Evolutionary conservation across 331 rosid genomes (phyloP).

Genomic region (Dryas integrifolia): DNA sequence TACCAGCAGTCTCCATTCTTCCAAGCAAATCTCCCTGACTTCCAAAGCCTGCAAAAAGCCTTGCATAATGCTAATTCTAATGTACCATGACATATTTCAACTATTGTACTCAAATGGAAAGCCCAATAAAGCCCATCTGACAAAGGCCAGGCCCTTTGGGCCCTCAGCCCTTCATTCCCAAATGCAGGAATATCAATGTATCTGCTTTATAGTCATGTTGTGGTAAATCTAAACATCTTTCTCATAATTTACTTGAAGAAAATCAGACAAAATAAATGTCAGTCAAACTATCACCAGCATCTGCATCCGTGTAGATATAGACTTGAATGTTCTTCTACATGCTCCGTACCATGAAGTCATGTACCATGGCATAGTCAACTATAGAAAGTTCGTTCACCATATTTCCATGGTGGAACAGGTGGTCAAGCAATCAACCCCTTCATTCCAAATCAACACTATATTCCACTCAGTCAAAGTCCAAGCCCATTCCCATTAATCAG

Average conservation of each 20-base stretch:
- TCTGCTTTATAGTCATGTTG: not conserved
- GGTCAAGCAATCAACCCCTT: not conserved
- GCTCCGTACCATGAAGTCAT: not conserved
- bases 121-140: not conserved
- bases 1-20: constrained; percentile 27
- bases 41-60: constrained; percentile 31
- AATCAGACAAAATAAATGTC: not conserved
- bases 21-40: constrained; percentile 32
- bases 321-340: not conserved
- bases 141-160: no score
- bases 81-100: not conserved
- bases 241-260: not conserved
- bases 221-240: not conserved
- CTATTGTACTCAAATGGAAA: not conserved
- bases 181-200: no score
- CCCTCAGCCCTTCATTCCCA: no score
- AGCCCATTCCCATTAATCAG: not conserved
- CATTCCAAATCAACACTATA: not conserved
- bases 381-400: constrained; percentile 23
- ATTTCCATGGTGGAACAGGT: constrained; percentile 3
- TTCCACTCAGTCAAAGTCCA: constrained; percentile 33
- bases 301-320: not conserved
- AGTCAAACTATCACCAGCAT: constrained; percentile 3
- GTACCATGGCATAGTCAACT: constrained; percentile 6
- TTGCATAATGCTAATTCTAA: not conserved